phyloP scores from a whole-genome alignment of 2,329 filamentous ascomycete genomes.

The Blastomyces silverae region DNA sequence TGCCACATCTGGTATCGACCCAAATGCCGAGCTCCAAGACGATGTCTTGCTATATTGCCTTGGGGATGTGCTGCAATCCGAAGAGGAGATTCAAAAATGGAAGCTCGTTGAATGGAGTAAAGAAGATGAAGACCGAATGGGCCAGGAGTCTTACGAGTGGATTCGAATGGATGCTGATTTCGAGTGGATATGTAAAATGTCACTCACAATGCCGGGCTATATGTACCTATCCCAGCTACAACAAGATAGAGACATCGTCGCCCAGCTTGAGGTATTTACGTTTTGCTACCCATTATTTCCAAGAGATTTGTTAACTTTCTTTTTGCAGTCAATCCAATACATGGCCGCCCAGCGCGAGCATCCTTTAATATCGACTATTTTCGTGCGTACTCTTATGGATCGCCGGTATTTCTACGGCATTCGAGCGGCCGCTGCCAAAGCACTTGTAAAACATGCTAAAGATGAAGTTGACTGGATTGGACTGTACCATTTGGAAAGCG shows the following conservation, averaged over 20 bases:
- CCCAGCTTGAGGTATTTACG: constrained; percentile 56
- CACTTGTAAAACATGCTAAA: constrained; percentile 68
- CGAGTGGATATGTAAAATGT: constrained; percentile 89
- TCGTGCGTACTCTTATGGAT: constrained; percentile 85
- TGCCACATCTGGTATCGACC: constrained; percentile 57
- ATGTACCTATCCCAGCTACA: constrained; percentile 98
- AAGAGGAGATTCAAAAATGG: constrained; percentile 79
- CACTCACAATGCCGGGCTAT: constrained; percentile 77
- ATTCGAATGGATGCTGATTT: constrained; percentile 97
- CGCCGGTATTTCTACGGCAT: constrained; percentile 90
- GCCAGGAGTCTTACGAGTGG: constrained; percentile 96
- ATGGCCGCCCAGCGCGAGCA: constrained; percentile 62
- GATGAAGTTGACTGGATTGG: constrained; percentile 69
- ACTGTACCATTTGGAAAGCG: constrained; percentile 72
- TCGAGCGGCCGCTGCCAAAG: constrained; percentile 72
- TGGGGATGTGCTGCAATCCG: constrained; percentile 78
- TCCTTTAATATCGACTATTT: constrained; percentile 78
- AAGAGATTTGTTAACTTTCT: constrained; percentile 19
- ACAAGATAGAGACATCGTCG: constrained; percentile 92
- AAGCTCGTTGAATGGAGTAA: constrained; percentile 79
- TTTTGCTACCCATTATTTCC: constrained; percentile 3
- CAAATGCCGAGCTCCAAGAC: constrained; percentile 59
- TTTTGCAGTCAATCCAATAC: constrained; percentile 62
- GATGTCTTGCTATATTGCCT: constrained; percentile 85
- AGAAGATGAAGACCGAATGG: constrained; percentile 85